Base-by-base conservation (phyloP, 441 rosid genomes). In the Croton laevigatus region DNA sequence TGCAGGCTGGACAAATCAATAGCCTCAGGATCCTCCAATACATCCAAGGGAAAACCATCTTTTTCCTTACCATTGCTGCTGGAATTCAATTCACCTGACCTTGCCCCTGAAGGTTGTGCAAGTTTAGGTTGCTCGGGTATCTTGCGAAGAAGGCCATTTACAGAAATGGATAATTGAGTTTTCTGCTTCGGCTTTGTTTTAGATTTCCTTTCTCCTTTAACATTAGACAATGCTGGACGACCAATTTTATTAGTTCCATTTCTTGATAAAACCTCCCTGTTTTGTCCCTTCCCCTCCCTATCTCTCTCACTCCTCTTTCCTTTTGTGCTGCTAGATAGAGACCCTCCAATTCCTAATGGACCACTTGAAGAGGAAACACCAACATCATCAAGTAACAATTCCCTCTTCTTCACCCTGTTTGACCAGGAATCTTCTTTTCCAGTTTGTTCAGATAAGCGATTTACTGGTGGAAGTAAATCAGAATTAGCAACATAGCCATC, bases 241-340 rank as follows among this genome's bases (percentile, higher is more conserved):
- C 93, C 93, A 53, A 86, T 76, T 87, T 87, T 96, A 79, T 81
- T 87, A 73, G 91, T 79, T 78, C 90, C 94, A 66, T 83, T 81
- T 77, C 95, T 88, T 66, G 91, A 85, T 73, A 77, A 73, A 73
- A 82, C 87, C 81, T 80, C 90, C 71, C 90, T 83, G 77, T 77
- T 79, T 51, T 86, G 94, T 75, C 87, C 96, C 77, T 89, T 96
- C 59, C 96, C 97, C 59, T 96, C 98, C 82, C 98, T 91, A 71
- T 93, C 98, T 81, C 99, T 87, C 75, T 96, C 97, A 75, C 98
- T 96, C 76, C 97, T 86, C 84, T 88, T 96, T 76, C 99, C 97
- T 79, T 93, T 96, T 40, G 90, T 81, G 80, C 87, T 89, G 85
- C 88, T 86, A 79, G 87, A 76, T 51, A 93, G 81, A 79, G 93